Evolutionary conservation across 1,139 yeast species (phyloP), one percentile per base, ranked within the genome.

Genomic region (Hyphopichia buzzinii): DNA sequence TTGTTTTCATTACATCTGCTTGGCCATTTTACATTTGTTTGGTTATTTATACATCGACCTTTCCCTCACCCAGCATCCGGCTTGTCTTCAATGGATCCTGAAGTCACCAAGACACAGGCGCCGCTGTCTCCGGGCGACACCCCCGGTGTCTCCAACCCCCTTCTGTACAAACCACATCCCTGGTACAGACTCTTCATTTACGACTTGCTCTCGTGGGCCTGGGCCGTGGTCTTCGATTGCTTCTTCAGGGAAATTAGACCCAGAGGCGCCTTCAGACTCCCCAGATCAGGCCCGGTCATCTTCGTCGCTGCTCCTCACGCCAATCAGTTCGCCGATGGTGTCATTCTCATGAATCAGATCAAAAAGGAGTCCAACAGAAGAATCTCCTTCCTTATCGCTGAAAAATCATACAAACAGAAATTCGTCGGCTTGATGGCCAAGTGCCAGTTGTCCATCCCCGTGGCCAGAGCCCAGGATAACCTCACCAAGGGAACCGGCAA

Each of bases 271-370:
- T 90, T 82, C 64, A 72, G 90, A 38, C 77, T 92, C 39, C 97
- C 98, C 3, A 71, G 77, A 29, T 57, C 72, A 8, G 97, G 96
- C 1, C 95, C 97, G 0, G 81, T 89, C 16, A 89, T 92, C 39
- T 87, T 92, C 54, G 97, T 92, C 30, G 97, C 94, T 2, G 98
- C 97, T 7, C 97, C 97, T 7, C 98, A 90, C 64, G 96, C 96
- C 25, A 92, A 90, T 60, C 98, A 90, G 59, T 92, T 92, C 51
- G 94, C 90, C 26, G 98, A 92, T 55, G 96, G 97, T 1, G 73
- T 88, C 39, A 74, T 89, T 36, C 69, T 92, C 38, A 81, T 87
- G 87, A 82, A 84, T 36, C 94, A 85, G 54, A 89, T 88, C 24
- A 79, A 81, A 46, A 71, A 73, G 37, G 87, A 82, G 45, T 79